Conservation (phyloP, 202 grass and related monocot species). For the Schoenoplectus tabernaemontani region DNA sequence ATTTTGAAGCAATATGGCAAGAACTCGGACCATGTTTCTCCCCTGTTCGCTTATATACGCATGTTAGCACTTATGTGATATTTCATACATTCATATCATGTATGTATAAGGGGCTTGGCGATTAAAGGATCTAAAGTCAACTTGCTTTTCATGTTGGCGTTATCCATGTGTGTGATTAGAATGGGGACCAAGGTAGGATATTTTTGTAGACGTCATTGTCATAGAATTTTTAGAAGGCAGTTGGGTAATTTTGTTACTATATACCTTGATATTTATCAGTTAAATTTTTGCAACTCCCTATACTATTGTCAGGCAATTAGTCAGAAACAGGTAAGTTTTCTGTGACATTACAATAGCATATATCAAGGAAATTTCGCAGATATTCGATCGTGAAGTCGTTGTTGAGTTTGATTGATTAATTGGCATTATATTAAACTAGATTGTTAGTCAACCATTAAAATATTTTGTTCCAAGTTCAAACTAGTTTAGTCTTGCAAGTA, state of each 20-base stretch:
- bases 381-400: background rate
- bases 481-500: too few species aligned
- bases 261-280: too few species aligned
- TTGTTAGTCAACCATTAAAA: background rate
- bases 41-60: background rate
- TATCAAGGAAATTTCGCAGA: background rate
- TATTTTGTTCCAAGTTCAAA: background rate
- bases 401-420: background rate
- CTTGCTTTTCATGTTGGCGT: background rate
- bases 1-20: background rate
- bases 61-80: background rate
- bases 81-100: background rate
- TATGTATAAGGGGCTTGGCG: background rate
- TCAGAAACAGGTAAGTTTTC: too few species aligned
- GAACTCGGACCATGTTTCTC: constrained; percentile 10
- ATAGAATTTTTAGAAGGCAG: too few species aligned
- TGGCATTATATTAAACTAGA: background rate
- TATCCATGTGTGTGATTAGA: too few species aligned
- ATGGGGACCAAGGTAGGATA: too few species aligned
- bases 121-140: background rate
- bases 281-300: too few species aligned
- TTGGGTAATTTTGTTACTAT: too few species aligned
- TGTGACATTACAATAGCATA: too few species aligned
- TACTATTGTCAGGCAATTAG: too few species aligned
- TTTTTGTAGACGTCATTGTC: too few species aligned